Evolutionary conservation across 2,329 filamentous ascomycete genomes (phyloP).

Genomic region (Chrysoporthe cubensis): DNA sequence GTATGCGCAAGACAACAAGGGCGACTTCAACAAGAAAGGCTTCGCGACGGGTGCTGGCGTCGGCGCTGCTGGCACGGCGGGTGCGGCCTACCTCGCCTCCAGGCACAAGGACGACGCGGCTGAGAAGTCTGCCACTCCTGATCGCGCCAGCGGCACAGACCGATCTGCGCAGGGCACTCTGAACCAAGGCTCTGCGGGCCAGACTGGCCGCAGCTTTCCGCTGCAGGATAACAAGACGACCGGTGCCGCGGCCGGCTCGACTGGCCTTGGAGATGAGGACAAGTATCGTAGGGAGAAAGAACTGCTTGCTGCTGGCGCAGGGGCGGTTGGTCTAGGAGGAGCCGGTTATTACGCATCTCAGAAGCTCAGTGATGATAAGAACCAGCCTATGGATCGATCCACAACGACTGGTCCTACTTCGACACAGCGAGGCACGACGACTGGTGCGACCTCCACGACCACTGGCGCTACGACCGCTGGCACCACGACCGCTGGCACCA

Average conservation of each 20-base stretch:
- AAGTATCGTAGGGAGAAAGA: background rate
- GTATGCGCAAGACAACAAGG: background rate
- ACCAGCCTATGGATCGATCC: background rate
- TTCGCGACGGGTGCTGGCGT: slow-evolving; percentile 2
- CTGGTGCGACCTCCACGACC: background rate
- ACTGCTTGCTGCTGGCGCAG: slow-evolving; percentile 14
- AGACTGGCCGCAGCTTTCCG: background rate
- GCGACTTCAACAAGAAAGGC: background rate
- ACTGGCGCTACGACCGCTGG: background rate
- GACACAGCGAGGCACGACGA: background rate
- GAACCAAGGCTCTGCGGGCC: background rate
- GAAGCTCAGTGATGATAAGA: slow-evolving; percentile 2
- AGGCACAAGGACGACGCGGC: slow-evolving; percentile 8
- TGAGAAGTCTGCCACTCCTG: background rate
- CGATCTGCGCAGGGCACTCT: background rate
- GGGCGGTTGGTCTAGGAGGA: slow-evolving; percentile 15
- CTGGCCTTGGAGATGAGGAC: background rate
- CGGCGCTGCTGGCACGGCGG: slow-evolving; percentile 8
- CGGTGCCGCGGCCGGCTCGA: background rate
- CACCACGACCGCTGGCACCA: background rate
- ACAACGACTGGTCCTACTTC: background rate
- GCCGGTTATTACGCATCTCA: slow-evolving; percentile 19
- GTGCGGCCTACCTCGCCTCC: slow-evolving; percentile 11
- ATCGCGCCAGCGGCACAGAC: background rate
- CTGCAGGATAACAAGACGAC: slow-evolving; percentile 3